These are phyloP conservation scores for Monosporascus cannonballus DNA, from an alignment of 2,329 filamentous ascomycete species.

Conservation along the genomic window DNA sequence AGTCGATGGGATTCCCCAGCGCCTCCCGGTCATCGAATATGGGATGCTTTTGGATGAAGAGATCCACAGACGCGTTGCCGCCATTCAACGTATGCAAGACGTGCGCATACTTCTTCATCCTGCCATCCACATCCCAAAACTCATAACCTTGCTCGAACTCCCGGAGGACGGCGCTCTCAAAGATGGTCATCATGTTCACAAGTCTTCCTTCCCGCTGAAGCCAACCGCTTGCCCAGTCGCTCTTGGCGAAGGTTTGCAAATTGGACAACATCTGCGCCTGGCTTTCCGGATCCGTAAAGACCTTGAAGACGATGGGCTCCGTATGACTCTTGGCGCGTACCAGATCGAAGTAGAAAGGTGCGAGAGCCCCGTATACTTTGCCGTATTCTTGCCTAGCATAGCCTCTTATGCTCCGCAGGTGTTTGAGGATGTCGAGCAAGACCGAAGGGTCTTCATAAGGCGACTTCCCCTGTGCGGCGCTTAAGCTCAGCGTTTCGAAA, in stretches of 20 bases:
- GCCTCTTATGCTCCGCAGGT: slow-evolving; percentile 72
- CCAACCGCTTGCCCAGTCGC: slow-evolving; percentile 76
- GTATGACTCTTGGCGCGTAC: slow-evolving; percentile 64
- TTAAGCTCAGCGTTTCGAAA: slow-evolving; percentile 70
- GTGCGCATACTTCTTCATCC: slow-evolving; percentile 84
- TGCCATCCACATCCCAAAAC: slow-evolving; percentile 77
- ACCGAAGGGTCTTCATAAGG: slow-evolving; percentile 54
- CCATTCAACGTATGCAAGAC: slow-evolving; percentile 80
- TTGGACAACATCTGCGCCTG: slow-evolving; percentile 88
- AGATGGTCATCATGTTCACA: slow-evolving; percentile 68
- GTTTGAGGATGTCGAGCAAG: slow-evolving; percentile 63
- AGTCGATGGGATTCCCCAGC: slow-evolving; percentile 72
- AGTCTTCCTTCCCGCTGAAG: slow-evolving; percentile 65
- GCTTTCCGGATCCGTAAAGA: slow-evolving; percentile 80
- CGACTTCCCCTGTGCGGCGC: slow-evolving; percentile 33
- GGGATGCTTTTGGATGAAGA: slow-evolving; percentile 85
- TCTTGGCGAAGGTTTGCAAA: slow-evolving; percentile 68
- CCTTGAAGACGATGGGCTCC: slow-evolving; percentile 78
- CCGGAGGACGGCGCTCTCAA: slow-evolving; percentile 82
- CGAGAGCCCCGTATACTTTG: slow-evolving; percentile 81
- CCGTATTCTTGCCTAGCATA: slow-evolving; percentile 85
- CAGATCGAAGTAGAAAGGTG: slow-evolving; percentile 84
- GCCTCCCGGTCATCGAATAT: slow-evolving; percentile 69
- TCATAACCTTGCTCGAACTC: slow-evolving; percentile 95
- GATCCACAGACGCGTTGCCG: slow-evolving; percentile 69